Conservation (phyloP, 495 filamentous ascomycete genomes). For the Eremomyces bilateralis region DNA sequence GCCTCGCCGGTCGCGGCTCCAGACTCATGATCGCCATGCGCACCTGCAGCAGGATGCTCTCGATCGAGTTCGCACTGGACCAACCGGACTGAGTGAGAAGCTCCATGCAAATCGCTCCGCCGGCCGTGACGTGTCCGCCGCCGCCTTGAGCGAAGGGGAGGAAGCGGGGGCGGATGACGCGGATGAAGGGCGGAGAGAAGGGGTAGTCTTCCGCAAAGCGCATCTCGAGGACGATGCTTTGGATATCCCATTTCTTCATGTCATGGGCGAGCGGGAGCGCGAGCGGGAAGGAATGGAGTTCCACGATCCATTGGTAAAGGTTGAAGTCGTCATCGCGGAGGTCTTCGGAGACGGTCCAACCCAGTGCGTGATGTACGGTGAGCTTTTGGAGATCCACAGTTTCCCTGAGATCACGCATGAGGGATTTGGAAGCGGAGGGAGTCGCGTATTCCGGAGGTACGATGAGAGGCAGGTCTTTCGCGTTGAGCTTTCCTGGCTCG, state of each 20-base stretch:
- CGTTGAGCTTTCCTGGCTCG: conserved; percentile 38
- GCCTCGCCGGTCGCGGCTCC: conserved; percentile 51
- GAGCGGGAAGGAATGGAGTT: conserved; percentile 64
- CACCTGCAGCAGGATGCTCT: conserved; percentile 66
- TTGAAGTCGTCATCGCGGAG: conserved; percentile 34
- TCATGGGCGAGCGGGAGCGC: conserved; percentile 49
- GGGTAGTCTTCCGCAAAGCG: conserved; percentile 58
- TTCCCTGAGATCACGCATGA: conserved; percentile 38
- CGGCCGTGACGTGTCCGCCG: conserved; percentile 74
- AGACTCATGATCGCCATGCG: conserved; percentile 47
- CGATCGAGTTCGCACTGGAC: conserved; percentile 49
- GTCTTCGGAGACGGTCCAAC: conserved; percentile 64
- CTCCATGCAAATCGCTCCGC: conserved; percentile 76
- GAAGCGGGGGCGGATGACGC: conserved; percentile 67
- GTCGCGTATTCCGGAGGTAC: conserved; percentile 49
- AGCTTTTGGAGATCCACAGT: conserved; percentile 41
- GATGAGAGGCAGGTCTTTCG: conserved; percentile 32
- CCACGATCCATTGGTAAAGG: conserved; percentile 84
- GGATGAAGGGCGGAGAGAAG: conserved; percentile 63
- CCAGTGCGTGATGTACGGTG: conserved; percentile 44
- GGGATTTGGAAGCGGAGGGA: conserved; percentile 31
- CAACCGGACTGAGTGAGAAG: conserved; percentile 70
- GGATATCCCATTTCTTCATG: conserved; percentile 37
- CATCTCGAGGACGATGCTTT: conserved; percentile 58
- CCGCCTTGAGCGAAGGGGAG: conserved; percentile 46